Conservation (phyloP, 1,139 yeast genomes). For the Yamadazyma diospyri region DNA sequence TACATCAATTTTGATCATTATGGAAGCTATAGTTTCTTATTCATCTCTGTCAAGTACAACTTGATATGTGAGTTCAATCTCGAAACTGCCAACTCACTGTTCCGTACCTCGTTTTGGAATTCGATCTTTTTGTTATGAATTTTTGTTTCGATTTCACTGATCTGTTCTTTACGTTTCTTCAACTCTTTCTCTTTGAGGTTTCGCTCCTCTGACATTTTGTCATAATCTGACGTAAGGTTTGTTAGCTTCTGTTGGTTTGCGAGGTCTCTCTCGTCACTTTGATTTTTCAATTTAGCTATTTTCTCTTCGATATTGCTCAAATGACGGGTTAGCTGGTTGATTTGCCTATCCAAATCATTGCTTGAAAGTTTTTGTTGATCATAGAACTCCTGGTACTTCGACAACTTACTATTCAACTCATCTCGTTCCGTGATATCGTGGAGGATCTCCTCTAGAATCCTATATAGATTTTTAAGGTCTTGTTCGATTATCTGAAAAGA, state of each 20-base stretch:
- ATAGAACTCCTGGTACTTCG: conserved; percentile 42
- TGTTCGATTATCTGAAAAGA: conserved; percentile 55
- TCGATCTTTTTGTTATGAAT: conserved; percentile 41
- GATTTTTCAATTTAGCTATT: conserved; percentile 45
- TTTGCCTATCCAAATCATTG: conserved; percentile 48
- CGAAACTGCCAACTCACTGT: conserved; percentile 51
- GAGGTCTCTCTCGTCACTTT: conserved; percentile 44
- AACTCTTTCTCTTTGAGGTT: conserved; percentile 51
- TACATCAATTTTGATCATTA: conserved; percentile 1
- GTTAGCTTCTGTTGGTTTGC: conserved; percentile 45
- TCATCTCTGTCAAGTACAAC: conserved; percentile 17
- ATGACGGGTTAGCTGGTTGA: conserved; percentile 50
- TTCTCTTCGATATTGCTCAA: conserved; percentile 53
- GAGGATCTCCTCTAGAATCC: conserved; percentile 56
- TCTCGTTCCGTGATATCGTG: conserved; percentile 49
- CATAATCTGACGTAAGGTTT: conserved; percentile 44
- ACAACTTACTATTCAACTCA: conserved; percentile 35
- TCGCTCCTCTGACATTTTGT: conserved; percentile 48
- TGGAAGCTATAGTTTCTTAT: conserved; percentile 11
- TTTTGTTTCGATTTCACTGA: conserved; percentile 45
- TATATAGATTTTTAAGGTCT: conserved; percentile 50
- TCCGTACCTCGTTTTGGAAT: conserved; percentile 53
- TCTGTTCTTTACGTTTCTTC: conserved; percentile 44
- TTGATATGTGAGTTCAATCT: conserved; percentile 28
- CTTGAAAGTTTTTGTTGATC: conserved; percentile 45